phyloP scores from a whole-genome alignment of 306 rosid genomes.

The Nissolia schottii region DNA sequence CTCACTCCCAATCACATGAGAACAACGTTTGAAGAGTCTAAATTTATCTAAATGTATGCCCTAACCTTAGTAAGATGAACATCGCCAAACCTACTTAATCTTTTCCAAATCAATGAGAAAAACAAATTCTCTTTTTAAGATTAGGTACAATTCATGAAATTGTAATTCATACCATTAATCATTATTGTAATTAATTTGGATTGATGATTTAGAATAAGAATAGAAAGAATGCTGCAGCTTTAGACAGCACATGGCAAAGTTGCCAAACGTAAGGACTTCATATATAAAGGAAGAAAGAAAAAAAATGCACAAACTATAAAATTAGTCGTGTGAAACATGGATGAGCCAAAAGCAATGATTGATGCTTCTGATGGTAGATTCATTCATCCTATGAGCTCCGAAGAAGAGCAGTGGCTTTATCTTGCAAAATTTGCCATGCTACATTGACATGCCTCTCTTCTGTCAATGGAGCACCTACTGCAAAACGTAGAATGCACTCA shows the following conservation, averaged over 20 bases:
- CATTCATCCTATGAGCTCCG: slow-evolving; percentile 23
- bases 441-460: slow-evolving; percentile 64
- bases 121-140: too few species aligned
- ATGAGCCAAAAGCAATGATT: slow-evolving; percentile 5
- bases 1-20: too few species aligned
- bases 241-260: neutral
- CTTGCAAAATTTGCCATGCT: slow-evolving; percentile 80
- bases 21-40: too few species aligned
- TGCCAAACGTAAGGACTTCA: neutral
- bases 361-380: slow-evolving; percentile 10
- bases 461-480: slow-evolving; percentile 95
- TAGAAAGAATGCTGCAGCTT: neutral
- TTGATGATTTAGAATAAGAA: neutral
- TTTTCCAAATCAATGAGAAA: too few species aligned
- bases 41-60: too few species aligned
- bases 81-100: too few species aligned
- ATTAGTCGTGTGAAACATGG: neutral
- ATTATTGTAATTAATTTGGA: neutral
- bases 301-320: neutral
- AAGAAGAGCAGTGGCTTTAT: slow-evolving; percentile 65
- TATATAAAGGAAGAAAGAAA: neutral
- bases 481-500: slow-evolving; percentile 63
- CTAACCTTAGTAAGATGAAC: too few species aligned
- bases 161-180: neutral
- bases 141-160: too few species aligned